Evolutionary conservation across 805 yeast species (phyloP).

Genomic region (Lipomyces yamadae): DNA sequence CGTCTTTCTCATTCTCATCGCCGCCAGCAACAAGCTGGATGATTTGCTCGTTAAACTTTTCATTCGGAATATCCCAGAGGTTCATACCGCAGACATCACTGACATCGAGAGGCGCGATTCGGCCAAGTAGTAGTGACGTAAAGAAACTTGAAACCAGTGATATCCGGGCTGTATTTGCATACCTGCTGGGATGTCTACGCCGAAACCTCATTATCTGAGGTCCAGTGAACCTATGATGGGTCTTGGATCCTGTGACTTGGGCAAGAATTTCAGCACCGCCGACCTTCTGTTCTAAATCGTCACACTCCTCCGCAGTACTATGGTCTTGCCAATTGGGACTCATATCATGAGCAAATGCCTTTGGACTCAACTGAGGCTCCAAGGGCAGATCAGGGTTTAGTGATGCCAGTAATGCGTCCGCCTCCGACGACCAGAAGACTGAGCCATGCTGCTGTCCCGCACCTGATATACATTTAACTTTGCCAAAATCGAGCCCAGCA

Average conservation of each 20-base stretch:
- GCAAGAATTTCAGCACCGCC: conserved; percentile 70
- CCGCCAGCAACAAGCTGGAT: conserved; percentile 51
- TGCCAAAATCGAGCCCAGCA: conserved; percentile 57
- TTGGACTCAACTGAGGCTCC: conserved; percentile 52
- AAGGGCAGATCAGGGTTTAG: conserved; percentile 50
- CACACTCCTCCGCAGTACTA: conserved; percentile 73
- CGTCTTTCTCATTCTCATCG: conserved; percentile 42
- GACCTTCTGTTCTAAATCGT: conserved; percentile 60
- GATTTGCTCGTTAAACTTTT: conserved; percentile 61
- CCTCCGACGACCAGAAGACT: conserved; percentile 70
- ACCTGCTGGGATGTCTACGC: conserved; percentile 56
- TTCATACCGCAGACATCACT: conserved; percentile 96
- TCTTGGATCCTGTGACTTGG: conserved; percentile 76
- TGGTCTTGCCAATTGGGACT: conserved; percentile 98
- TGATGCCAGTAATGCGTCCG: conserved; percentile 49
- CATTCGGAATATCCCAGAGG: conserved; percentile 68
- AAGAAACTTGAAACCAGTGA: conserved; percentile 79
- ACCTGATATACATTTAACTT: conserved; percentile 73
- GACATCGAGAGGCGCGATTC: conserved; percentile 68
- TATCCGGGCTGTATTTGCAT: conserved; percentile 62
- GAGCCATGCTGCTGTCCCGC: conserved; percentile 95
- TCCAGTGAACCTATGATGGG: conserved; percentile 89
- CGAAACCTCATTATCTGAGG: conserved; percentile 83
- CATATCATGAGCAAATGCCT: conserved; percentile 62
- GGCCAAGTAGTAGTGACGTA: conserved; percentile 70